Percentiles rank a stretch among this genome's conserved stretches.
These are phyloP conservation scores for Dunaliella primolecta DNA, from an alignment of 139 green algal species.

Conservation along the genomic window DNA sequence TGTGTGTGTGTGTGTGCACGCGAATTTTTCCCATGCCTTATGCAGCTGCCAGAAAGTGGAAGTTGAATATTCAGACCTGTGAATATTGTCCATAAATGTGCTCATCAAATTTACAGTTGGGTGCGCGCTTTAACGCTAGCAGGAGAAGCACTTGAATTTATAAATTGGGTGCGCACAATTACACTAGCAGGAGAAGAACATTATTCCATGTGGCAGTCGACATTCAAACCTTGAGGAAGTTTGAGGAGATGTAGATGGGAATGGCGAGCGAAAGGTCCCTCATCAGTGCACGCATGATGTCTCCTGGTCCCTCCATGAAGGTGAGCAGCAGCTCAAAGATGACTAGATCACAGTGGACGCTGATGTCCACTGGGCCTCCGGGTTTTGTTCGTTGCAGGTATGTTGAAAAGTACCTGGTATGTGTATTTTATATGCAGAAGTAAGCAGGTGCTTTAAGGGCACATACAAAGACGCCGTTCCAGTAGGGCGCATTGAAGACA, in stretches of 20 bases:
- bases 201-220: too few species aligned
- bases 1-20: neutral
- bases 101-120: too few species aligned
- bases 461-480: too few species aligned
- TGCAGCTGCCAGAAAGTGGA: neutral
- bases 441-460: too few species aligned
- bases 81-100: too few species aligned
- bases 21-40: neutral
- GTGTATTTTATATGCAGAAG: neutral
- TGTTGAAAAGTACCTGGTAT: neutral
- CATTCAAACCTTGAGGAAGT: conserved; percentile 5
- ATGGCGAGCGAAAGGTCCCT: neutral
- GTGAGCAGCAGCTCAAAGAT: neutral
- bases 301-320: neutral
- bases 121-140: too few species aligned
- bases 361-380: neutral
- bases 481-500: too few species aligned
- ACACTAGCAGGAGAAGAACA: too few species aligned
- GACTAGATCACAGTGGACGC: neutral
- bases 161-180: too few species aligned
- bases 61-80: too few species aligned
- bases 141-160: too few species aligned
- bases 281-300: neutral
- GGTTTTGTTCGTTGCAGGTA: neutral
- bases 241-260: neutral